Base-by-base conservation (phyloP, 768 basidiomycete genomes). In the Lactarius sp. region DNA sequence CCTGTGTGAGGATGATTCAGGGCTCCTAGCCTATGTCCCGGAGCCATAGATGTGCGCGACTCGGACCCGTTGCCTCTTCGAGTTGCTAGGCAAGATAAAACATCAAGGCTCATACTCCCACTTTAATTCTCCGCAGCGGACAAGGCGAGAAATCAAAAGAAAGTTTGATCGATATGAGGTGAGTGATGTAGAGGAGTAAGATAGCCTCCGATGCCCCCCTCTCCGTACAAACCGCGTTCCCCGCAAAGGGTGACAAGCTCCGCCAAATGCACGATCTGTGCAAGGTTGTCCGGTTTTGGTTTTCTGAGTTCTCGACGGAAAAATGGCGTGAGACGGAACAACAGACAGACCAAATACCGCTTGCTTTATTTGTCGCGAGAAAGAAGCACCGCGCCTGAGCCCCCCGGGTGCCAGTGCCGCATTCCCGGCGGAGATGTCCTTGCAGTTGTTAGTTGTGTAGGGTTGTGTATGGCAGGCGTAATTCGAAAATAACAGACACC, bases 111-210 rank as follows among this genome's bases (percentile, higher is more conserved):
- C 46, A 31, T 5, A 20, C 52, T 46, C 52, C 53, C 41, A 52
- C 53, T 56, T 55, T 60, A 53, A 65, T 56, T 42, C 59, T 65
- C 64, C 59, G 64, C 57, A 65, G 42, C 50, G 22, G 47, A 60
- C 22, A 22, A 46, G 51, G 49, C 59, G 47, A 51, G 20, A n/a
- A 65, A 6, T 14, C 36, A 39, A 60, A 60, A 65, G 62, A 65
- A 65, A 33, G 59, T 65, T 60, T 65, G 64, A 65, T 65, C 54
- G 64, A 65, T 64, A 56, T 56, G 47, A 62, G 47, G 55, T 36
- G 49, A 52, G 54, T 34, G 47, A 44, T 60, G 64, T 31, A 49
- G 36, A 49, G 46, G 58, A 55, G 53, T 27, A 54, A 22, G 47
- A 60, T 42, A 44, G 41, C 39, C 4, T 37, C 59, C 54, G 49